Evolutionary conservation across 306 rosid species (phyloP), one percentile per base, ranked within the genome.

Genomic region (Begonia peltatifolia): DNA sequence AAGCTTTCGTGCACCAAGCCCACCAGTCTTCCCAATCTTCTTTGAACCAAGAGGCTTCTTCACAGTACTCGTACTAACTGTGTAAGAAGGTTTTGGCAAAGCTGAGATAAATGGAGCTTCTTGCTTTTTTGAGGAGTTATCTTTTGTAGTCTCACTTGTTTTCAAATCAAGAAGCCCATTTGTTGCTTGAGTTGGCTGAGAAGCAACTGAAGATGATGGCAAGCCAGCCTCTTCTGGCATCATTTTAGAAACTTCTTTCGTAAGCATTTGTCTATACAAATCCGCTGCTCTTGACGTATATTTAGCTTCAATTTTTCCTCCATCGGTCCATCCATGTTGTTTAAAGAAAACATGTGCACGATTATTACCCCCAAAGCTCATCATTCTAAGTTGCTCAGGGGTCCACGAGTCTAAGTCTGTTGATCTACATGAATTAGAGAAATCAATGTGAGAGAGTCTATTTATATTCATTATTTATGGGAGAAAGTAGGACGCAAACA

Each of bases 201-300:
- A 72, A 59, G 76, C 59, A 63, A 65, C 70, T 42, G 84, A 79
- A 22, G 82, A 85, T 47, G 86, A 62, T 52, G 87, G 92, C 60
- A 60, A 55, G 58, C 66, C 67, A 20, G 18, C 66, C 47, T 80
- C 99, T 63, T 83, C 92, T 16, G 75, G 81, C 84, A 77, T 72
- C 73, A 92, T 90, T 67, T 90, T 90, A 56, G 90, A 82, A 60
- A 86, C 99, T 75, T 90, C 99, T 77, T 90, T 90, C 11, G 88
- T 42, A 71, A 90, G 99, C 63, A 86, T 35, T 70, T 90, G 95
- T 69, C 86, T 77, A 63, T 90, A 90, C 67, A 86, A 66, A 1
- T 90, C 94, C 1, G 99, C 95, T 80, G 99, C 95, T 71, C 95
- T 81, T 35, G 99, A 90, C 30, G 94, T 90, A 66, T 86, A 90